Evolutionary conservation across 2,329 filamentous ascomycete species (phyloP), one percentile per base, ranked within the genome.

Genomic region (Didymella pinodella): DNA sequence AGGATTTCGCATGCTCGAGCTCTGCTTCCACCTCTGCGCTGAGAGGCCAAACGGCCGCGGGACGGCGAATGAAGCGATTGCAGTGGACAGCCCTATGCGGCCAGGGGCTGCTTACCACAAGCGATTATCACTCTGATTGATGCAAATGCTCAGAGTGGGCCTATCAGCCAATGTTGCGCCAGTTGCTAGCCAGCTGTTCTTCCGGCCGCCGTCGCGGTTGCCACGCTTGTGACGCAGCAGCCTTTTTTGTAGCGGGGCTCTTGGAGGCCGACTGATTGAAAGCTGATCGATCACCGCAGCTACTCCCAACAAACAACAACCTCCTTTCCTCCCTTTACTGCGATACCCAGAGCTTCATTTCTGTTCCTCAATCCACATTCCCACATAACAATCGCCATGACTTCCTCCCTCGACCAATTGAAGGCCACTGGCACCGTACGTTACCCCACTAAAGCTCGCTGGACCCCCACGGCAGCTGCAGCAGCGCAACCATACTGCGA

Each of bases 351-450:
- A 46, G 26, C 36, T 49, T 12, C 45, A 4, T 16, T 32, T 7
- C 38, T 40, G 46, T 28, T 46, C 57, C 48, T 43, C 28, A 29
- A 26, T 48, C 47, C 52, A 57, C 48, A 55, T 34, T 40, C 34
- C 54, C 32, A 49, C 38, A 36, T 4, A 59, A 44, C 60, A 63
- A 34, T 41, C 64, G 71, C 53, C 80, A 97, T 97, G 93, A 82
- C 92, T 81, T 90, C 84, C 81, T 92, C 93, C 81, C 90, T 99
- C 75, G 95, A 98, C 75, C 93, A 98, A 85, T 88, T 99, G 80
- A 99, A 99, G 87, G 89, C 92, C 84, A 82, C 90, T 79, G 95
- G 95, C 89, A 99, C 95, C 77, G 93, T 96, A 86, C 82, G 92
- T 91, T 65, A 54, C 57, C 62, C 69, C 66, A 63, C 73, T 62